Evolutionary conservation across 257 asterid species (phyloP).

Genomic region (Solanum ossicruentum): DNA sequence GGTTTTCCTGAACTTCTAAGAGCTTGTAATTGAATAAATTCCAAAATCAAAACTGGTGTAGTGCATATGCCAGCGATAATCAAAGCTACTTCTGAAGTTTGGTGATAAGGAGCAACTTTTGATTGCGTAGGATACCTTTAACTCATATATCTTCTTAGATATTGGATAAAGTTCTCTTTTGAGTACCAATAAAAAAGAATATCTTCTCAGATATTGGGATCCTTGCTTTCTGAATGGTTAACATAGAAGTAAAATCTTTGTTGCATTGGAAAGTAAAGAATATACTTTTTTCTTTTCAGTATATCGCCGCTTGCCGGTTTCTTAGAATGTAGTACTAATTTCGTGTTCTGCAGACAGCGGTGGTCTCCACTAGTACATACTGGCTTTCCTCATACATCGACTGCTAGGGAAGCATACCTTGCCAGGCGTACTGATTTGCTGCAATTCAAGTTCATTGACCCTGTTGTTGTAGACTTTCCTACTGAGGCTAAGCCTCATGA

Average conservation of each 20-base stretch:
- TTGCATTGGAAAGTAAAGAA: not conserved
- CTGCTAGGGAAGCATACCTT: conserved; percentile 51
- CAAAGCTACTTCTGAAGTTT: not conserved
- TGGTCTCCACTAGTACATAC: conserved; percentile 39
- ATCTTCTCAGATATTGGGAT: not conserved
- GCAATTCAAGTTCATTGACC: conserved; percentile 54
- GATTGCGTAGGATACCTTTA: not conserved
- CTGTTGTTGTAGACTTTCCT: conserved; percentile 8
- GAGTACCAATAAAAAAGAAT: not conserved
- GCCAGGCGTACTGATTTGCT: conserved; percentile 32
- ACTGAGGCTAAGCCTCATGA: conserved; percentile 24
- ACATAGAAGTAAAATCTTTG: not conserved
- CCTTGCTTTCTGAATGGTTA: not conserved
- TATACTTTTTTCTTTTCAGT: not conserved
- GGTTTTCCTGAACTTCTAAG: not conserved
- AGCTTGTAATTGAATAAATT: not conserved
- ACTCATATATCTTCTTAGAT: not conserved
- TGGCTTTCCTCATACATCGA: conserved; percentile 8
- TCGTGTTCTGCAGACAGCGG: conserved; percentile 27
- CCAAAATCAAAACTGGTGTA: not conserved
- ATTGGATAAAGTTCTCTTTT: not conserved
- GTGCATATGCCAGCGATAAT: not conserved
- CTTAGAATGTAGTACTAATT: not conserved
- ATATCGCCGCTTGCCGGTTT: not conserved
- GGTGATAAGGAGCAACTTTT: not conserved